Evolutionary conservation across 1,284 basidiomycete genomes (phyloP), one percentile per base, ranked within the genome.

Genomic region (Sporisorium iseilematis-ciliati): DNA sequence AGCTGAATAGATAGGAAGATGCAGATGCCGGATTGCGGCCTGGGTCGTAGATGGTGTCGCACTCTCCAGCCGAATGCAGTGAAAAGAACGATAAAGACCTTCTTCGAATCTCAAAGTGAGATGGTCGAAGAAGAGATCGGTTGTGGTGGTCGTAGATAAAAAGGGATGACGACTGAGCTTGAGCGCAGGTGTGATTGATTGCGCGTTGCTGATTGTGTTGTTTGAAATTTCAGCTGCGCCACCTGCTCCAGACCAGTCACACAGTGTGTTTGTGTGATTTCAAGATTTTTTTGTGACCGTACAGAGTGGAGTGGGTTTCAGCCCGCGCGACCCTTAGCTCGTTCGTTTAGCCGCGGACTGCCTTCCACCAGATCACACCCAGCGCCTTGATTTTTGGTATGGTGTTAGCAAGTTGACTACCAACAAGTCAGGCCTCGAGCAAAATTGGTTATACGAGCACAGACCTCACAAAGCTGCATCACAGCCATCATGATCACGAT

Each of bases 391-490:
- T 42, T 57, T 41, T 57, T n/a, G 2, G 12, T 25, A 2, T 26
- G 23, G 11, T 52, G 51, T 52, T 52, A 52, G 51, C 51, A 31
- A 31, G 10, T 23, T 16, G 20, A 25, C 18, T n/a, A 16, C 16
- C 38, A 40, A 52, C 51, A 26, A 7, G n/a, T n/a, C 23, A n/a
- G 8, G 21, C n/a, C 4, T 8, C 1, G 21, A 21, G n/a, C 5
- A 51, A 51, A 40, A 51, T 21, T 16, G 21, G 4, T 49, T 14
- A n/a, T 50, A 33, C 10, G 38, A 21, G 57, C 57, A 60, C 57
- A 60, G 46, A 49, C 56, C 46, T 16, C 35, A 10, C 14, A 14
- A 38, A 14, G 14, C 35, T 38, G 16, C 35, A 38, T 16, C 35
- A 38, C 35, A 38, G 35, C 35, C 35, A 16, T 38, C 35, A 38